Base-by-base conservation (phyloP, 75 land plant species). In the Sequoia sempervirens region DNA sequence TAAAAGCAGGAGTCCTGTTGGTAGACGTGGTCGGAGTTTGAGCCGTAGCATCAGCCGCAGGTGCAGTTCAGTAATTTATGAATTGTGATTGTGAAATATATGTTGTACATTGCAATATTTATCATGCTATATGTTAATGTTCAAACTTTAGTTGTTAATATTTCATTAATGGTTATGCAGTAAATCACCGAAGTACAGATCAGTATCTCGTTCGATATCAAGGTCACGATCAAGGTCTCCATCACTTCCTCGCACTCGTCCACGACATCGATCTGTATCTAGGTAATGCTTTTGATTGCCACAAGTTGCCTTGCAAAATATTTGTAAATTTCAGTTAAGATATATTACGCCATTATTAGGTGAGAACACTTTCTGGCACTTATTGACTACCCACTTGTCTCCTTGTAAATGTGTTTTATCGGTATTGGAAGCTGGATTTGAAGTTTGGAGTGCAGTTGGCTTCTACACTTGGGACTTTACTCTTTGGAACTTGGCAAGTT, bases 151-250 rank as follows among this genome's bases (percentile, higher is more conserved):
- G 52, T 12, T 50, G 52, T 11, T 50, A 61, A 61, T 13, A 20
- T 36, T 82, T 40, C 74, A 12, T n/a, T 47, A 23, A 83, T 32
- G 36, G 23, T 82, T 56, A 32, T 88, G 84, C 90, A 91, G 90
- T 84, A 90, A 89, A 84, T 89, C 91, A 80, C 89, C 88, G 20
- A 93, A 91, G 83, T 79, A 54, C 5, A 88, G 92, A 84, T 34
- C 91, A 11, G 66, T 87, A 30, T 56, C 79, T n/a, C 84, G 85
- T 20, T 86, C 92, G 20, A 43, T 87, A 81, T 86, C 85, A 28
- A 76, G 81, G 58, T 87, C 91, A 64, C 86, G 86, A 34, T 87
- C 94, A n/a, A 87, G 90, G 75, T 90, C 92, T 74, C 80, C 52
- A 9, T 88, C 97, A 68, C 84, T 58, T 64, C 83, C 89, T 40